These are phyloP conservation scores for Diaporthe citri DNA, from an alignment of 2,329 filamentous ascomycete species.

Conservation along the genomic window DNA sequence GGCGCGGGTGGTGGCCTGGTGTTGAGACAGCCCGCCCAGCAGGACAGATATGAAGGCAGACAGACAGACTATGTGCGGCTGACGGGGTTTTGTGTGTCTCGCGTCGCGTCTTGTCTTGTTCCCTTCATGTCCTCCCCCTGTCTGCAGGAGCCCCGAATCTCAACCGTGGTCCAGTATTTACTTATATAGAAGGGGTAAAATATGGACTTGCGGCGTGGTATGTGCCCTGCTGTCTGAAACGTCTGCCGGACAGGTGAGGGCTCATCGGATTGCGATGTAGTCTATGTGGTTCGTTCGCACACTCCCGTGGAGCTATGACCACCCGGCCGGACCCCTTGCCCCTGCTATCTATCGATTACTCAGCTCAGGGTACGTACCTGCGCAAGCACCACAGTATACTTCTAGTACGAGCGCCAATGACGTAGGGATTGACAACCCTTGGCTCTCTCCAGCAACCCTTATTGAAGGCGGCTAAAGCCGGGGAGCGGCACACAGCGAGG, in stretches of 20 bases:
- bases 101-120: conserved; percentile 47
- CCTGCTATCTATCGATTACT: not conserved
- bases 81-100: conserved; percentile 12
- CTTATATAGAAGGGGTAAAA: not conserved
- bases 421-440: not conserved
- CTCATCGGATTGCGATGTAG: not conserved
- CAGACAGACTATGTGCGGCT: not conserved
- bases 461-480: conserved; percentile 5
- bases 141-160: not conserved
- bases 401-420: conserved; percentile 5
- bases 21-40: conserved; percentile 2
- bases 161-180: not conserved
- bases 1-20: not conserved
- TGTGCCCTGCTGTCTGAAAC: conserved; percentile 31
- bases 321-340: conserved; percentile 9
- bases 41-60: not conserved
- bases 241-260: not conserved
- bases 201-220: not conserved
- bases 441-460: not conserved
- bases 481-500: not conserved
- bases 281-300: not conserved
- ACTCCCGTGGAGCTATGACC: conserved; percentile 13
- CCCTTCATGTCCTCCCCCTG: not conserved
- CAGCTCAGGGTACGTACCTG: not conserved
- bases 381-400: not conserved